phyloP scores from a whole-genome alignment of 1,284 basidiomycete genomes.

The Xerocomus amazonicus region DNA sequence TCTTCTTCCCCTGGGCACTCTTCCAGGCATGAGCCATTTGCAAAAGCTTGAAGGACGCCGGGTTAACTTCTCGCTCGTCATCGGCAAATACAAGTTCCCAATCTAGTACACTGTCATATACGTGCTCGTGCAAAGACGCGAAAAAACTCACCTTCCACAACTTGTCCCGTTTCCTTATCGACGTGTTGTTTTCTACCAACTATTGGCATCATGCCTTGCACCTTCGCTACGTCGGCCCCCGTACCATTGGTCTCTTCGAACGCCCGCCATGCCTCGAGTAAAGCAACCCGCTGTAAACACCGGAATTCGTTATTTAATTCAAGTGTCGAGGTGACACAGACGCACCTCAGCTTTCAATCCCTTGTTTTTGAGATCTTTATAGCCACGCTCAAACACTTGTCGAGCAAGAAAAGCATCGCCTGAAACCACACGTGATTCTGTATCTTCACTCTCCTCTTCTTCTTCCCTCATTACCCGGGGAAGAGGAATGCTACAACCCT shows the following conservation, averaged over 20 bases:
- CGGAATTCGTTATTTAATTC: slow-evolving; percentile 2
- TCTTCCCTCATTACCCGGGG: slow-evolving; percentile 68
- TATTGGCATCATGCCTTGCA: slow-evolving; percentile 88
- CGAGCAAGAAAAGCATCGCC: slow-evolving; percentile 71
- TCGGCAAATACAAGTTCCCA: slow-evolving; percentile 95
- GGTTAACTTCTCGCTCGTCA: slow-evolving; percentile 89
- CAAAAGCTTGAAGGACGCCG: slow-evolving; percentile 89
- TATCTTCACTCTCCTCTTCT: slow-evolving; percentile 67
- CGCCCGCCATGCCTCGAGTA: slow-evolving; percentile 91
- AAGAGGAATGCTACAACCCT: slow-evolving; percentile 65
- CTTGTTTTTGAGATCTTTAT: slow-evolving; percentile 79
- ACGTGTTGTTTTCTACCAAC: slow-evolving; percentile 83
- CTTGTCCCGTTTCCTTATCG: slow-evolving; percentile 79
- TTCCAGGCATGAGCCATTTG: slow-evolving; percentile 93
- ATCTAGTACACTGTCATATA: slow-evolving; percentile 45
- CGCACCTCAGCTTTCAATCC: slow-evolving; percentile 85
- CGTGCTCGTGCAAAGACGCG: background rate
- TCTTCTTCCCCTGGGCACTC: slow-evolving; percentile 42
- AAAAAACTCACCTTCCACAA: slow-evolving; percentile 70
- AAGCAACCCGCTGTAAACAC: slow-evolving; percentile 66
- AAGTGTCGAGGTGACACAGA: slow-evolving; percentile 6
- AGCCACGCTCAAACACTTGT: slow-evolving; percentile 80
- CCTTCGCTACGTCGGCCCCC: slow-evolving; percentile 65
- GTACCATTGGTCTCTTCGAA: slow-evolving; percentile 83
- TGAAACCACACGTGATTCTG: slow-evolving; percentile 60